Conservation (phyloP, 2,329 filamentous ascomycete genomes). For the Fusarium equiseti region DNA sequence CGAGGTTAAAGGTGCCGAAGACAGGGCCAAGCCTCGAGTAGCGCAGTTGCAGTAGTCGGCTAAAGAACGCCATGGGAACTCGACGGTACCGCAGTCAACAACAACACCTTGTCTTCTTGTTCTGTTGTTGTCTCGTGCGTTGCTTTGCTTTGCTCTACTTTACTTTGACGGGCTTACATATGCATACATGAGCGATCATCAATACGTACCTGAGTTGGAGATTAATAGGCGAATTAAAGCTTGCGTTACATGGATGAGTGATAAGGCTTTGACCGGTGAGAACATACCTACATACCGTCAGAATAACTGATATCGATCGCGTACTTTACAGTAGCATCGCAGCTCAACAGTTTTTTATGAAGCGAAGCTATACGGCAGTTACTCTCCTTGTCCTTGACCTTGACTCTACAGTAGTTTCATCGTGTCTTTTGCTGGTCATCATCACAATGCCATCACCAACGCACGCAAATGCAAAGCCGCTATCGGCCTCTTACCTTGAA, state of each 20-base stretch:
- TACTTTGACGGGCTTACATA: background rate
- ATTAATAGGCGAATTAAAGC: constrained; percentile 6
- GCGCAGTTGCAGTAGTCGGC: constrained; percentile 23
- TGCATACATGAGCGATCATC: background rate
- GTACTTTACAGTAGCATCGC: background rate
- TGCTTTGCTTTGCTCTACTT: background rate
- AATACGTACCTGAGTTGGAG: constrained; percentile 2
- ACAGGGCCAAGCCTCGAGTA: constrained; percentile 26
- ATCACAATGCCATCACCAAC: constrained; percentile 34
- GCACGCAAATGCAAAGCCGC: constrained; percentile 34
- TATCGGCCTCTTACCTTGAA: constrained; percentile 38
- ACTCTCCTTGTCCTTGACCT: background rate
- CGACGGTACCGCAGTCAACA: constrained; percentile 32
- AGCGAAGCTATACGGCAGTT: background rate
- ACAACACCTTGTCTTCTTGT: background rate
- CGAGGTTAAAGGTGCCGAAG: constrained; percentile 38
- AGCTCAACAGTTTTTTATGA: constrained; percentile 28
- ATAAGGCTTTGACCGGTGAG: constrained; percentile 39
- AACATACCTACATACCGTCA: background rate
- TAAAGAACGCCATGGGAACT: constrained; percentile 33
- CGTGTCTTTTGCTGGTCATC: constrained; percentile 21
- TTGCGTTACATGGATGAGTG: constrained; percentile 13
- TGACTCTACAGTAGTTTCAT: background rate
- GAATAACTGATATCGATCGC: constrained; percentile 11
- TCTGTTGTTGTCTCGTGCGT: constrained; percentile 25